Evolutionary conservation across 2,329 filamentous ascomycete species (phyloP).

Genomic region (Apiospora arundinis): DNA sequence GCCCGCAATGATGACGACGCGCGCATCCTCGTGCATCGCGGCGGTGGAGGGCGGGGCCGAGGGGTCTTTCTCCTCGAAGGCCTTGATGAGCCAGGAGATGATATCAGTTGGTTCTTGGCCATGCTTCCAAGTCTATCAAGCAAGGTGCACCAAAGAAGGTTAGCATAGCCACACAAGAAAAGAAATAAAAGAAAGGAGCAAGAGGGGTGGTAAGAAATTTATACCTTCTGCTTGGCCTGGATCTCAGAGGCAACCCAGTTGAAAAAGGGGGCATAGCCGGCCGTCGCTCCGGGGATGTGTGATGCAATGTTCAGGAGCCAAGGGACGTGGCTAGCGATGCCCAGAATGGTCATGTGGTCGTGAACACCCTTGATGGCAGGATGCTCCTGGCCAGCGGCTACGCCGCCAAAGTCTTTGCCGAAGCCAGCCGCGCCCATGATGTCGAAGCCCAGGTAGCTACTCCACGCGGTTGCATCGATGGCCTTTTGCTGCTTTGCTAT

Average conservation of each 20-base stretch:
- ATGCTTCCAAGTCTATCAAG: background rate
- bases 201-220: too few relatives aligned
- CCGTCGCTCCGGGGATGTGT: constrained; percentile 38
- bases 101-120: constrained; percentile 43
- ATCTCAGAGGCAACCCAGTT: constrained; percentile 38
- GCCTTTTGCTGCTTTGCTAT: constrained; percentile 24
- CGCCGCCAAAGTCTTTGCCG: constrained; percentile 34
- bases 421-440: constrained; percentile 36
- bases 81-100: constrained; percentile 47
- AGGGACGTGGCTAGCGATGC: constrained; percentile 41
- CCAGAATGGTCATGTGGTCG: constrained; percentile 42
- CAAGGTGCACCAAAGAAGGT: background rate
- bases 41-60: constrained; percentile 40
- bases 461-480: constrained; percentile 33
- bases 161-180: background rate
- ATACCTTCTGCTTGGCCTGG: constrained; percentile 39
- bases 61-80: constrained; percentile 43
- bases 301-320: constrained; percentile 43
- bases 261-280: constrained; percentile 39
- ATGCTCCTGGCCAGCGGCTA: constrained; percentile 34
- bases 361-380: constrained; percentile 44
- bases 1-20: constrained; percentile 42
- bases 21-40: constrained; percentile 41
- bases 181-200: background rate
- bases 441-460: constrained; percentile 37